Evolutionary conservation across 371 early-diverging fungal genomes (phyloP), one percentile per base, ranked within the genome.

Genomic region (Gilbertella persicaria): DNA sequence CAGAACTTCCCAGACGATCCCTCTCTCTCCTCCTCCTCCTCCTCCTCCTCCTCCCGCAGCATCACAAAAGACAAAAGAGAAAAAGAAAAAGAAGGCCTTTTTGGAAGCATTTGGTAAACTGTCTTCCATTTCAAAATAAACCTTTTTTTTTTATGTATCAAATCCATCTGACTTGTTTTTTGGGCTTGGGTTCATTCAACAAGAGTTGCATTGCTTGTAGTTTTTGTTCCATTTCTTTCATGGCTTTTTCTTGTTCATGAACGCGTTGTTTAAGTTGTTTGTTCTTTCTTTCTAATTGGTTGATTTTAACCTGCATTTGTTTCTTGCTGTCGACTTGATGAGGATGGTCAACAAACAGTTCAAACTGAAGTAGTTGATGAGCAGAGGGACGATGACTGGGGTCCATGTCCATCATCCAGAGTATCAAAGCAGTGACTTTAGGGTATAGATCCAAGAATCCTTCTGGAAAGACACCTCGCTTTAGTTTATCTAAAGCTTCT

Each of bases 401-500:
- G 43, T 90, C 80, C 3, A 77, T 71, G 20, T 86, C 82, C 88
- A 92, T 90, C 64, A 93, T 73, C 83, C 87, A 90, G 8, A 89
- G 69, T 29, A 94, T 84, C 28, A 92, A 68, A 2, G 89, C 88
- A 4, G 91, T 26, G 4, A 52, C 55, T 23, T 55, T 51, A 2
- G 96, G 96, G 66, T 83, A 90, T 29, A 66, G 66, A 52, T 77
- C 76, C 6, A 91, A 78, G 76, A 96, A 93, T 29, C 75, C 79
- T 1, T 85, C 70, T 0, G 94, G 93, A 14, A 92, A 72, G 14
- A 88, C 77, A 9, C 87, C 90, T 25, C 77, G 66, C 19, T 86
- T 75, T 41, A 93, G 66, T 2, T 83, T 71, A 29, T 79, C 66
- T 1, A 93, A 57, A 5, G 80, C 82, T 14, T 77, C 67, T 13